Base-by-base conservation (phyloP, 2,329 filamentous ascomycete genomes). In the Tolypocladium inflatum region DNA sequence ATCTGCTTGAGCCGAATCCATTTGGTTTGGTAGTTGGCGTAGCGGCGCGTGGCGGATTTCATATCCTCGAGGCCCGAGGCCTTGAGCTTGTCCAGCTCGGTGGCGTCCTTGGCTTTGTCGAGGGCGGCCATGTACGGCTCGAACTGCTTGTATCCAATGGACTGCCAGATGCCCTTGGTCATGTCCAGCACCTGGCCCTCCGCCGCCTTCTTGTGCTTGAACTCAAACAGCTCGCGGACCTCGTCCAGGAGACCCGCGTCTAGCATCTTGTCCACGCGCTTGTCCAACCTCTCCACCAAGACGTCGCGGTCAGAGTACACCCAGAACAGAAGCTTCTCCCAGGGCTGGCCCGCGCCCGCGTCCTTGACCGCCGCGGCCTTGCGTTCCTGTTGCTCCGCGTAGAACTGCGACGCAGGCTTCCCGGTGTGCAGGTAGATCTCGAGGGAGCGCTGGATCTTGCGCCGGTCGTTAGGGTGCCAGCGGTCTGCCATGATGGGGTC, bases 131-230 rank as follows among this genome's bases (percentile, higher is more conserved):
- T 74, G 66, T 91, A 96, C 0, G 83, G 79, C 58, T 89, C 81
- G 68, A 97, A 88, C 68, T 99, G 91, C 70, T 95, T 97, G 73
- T 91, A 97, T 1, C 94, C 94, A 61, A 99, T 99, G 1, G 92
- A 94, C 56, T 96, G 89, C 91, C 93, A 99, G 50, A 99, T 95
- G 0, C 94, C 95, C 56, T 86, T 85, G 1, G 83, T 89, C 63
- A 84, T 80, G 67, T 97, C 91, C 2, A 94, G 73, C 0, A 71
- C 63, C 2, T 77, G 71, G 0, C 84, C 87, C 2, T 74, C 66
- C 0, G 74, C 68, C 0, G 69, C 62, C 21, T 67, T 68, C 2
- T 66, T 57, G 21, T 63, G 70, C 57, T 73, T 75, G 54, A 77
- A 75, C 1, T 73, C 64, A 60, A 77, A 75, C 51, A 85, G 72